phyloP scores from a whole-genome alignment of 2,329 filamentous ascomycete species.

The Curvularia sp. region DNA sequence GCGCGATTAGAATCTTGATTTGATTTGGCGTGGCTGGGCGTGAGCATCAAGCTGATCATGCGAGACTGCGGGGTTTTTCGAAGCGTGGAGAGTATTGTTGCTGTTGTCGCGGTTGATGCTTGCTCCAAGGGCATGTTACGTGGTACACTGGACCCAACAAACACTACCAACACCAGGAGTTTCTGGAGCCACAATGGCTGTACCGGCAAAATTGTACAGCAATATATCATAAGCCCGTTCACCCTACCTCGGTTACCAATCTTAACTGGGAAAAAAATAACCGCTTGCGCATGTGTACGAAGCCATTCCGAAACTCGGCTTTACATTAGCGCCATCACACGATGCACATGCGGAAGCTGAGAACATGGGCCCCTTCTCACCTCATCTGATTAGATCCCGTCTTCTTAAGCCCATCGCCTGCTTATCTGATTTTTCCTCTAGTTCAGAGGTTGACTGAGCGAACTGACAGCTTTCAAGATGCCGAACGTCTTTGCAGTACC shows the following conservation, averaged over 20 bases:
- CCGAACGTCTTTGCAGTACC: conserved; percentile 77
- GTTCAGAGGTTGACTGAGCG: background rate
- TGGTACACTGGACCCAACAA: background rate
- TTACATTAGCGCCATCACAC: conserved; percentile 13
- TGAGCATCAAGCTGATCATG: conserved; percentile 9
- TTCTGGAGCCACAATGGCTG: background rate
- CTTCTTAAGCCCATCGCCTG: conserved; percentile 3
- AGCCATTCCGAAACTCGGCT: conserved; percentile 21
- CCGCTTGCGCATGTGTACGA: conserved; percentile 2
- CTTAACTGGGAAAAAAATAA: conserved; percentile 11
- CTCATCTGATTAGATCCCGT: conserved; percentile 37
- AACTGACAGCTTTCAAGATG: conserved; percentile 51
- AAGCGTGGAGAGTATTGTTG: background rate
- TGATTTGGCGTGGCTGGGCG: conserved; percentile 34
- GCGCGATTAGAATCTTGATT: conserved; percentile 27
- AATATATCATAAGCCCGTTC: conserved; percentile 14
- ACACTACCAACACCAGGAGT: background rate
- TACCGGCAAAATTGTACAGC: conserved; percentile 6
- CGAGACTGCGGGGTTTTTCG: background rate
- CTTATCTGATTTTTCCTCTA: conserved; percentile 16
- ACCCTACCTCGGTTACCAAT: conserved; percentile 4
- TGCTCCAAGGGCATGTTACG: background rate
- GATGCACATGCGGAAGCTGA: conserved; percentile 4
- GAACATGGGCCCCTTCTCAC: background rate
- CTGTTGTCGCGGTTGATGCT: background rate